phyloP scores from a whole-genome alignment of 768 basidiomycete genomes.

The Paxillus ammoniavirescens region DNA sequence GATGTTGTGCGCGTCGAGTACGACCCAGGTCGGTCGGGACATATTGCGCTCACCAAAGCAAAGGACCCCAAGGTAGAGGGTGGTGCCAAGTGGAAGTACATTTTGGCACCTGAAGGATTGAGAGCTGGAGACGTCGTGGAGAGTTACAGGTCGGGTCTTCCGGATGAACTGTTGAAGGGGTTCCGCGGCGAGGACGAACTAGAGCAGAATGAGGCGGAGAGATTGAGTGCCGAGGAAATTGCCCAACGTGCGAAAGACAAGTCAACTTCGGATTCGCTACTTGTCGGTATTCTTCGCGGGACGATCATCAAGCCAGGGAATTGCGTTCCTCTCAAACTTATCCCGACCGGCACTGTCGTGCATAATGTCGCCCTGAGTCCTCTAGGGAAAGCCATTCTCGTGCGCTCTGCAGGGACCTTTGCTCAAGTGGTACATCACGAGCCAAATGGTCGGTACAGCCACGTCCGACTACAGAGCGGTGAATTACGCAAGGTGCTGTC shows the following conservation, averaged over 20 bases:
- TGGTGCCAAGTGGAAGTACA: conserved; percentile 76
- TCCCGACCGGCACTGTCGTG: conserved; percentile 89
- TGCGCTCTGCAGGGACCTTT: conserved; percentile 86
- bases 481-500: conserved; percentile 86
- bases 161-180: conserved; percentile 61
- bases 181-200: conserved; percentile 25
- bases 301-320: conserved; percentile 88
- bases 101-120: conserved; percentile 88
- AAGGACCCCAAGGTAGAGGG: conserved; percentile 54
- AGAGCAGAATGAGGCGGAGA: conserved; percentile 4
- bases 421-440: conserved; percentile 82
- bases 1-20: conserved; percentile 96
- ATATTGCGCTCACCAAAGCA: conserved; percentile 86
- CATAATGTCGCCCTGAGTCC: conserved; percentile 82
- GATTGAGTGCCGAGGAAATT: conserved; percentile 18
- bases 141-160: conserved; percentile 82
- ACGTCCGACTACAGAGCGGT: conserved; percentile 86
- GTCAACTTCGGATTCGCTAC: conserved; percentile 59
- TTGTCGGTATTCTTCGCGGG: conserved; percentile 80
- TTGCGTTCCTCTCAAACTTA: conserved; percentile 85
- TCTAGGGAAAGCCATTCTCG: conserved; percentile 74
- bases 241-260: conserved; percentile 23
- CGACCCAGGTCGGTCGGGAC: conserved; percentile 90
- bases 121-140: conserved; percentile 86
- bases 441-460: conserved; percentile 66